Evolutionary conservation across 306 rosid genomes (phyloP).

Genomic region (Acacia confusa): DNA sequence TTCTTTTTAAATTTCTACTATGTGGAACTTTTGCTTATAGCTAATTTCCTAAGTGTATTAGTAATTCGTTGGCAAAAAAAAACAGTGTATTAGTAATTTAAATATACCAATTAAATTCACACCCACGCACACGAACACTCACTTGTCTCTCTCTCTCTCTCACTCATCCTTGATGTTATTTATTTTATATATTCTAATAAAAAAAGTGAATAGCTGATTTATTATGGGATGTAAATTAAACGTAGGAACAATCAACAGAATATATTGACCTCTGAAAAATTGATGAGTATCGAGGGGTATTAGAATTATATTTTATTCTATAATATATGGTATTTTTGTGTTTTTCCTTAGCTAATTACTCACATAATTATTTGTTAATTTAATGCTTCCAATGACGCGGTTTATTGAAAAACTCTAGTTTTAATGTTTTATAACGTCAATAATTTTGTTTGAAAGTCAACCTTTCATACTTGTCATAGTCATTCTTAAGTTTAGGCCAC

Average conservation of each 20-base stretch:
- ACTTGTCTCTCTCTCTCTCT: too few relatives aligned
- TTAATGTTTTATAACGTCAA: conserved; percentile 15
- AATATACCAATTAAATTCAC: background rate
- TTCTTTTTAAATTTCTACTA: background rate
- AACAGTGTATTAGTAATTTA: background rate
- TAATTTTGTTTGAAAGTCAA: conserved; percentile 34
- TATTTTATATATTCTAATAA: background rate
- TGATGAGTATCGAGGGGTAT: background rate
- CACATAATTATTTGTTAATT: conserved; percentile 15
- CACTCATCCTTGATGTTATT: background rate
- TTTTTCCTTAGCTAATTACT: conserved; percentile 4
- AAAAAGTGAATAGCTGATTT: background rate
- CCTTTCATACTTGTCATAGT: conserved; percentile 32
- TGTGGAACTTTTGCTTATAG: background rate
- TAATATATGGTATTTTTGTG: background rate
- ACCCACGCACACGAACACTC: background rate
- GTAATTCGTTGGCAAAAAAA: too few relatives aligned
- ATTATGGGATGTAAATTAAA: background rate
- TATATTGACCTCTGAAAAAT: background rate
- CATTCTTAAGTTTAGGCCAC: conserved; percentile 18
- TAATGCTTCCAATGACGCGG: conserved; percentile 25
- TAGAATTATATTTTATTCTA: background rate
- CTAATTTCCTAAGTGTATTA: background rate
- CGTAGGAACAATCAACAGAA: background rate
- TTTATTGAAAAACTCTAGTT: conserved; percentile 29